Percentiles rank a stretch among this genome's conserved stretches.
Evolutionary conservation across 1,284 basidiomycete genomes (phyloP).

Genomic region (Apiotrichum laibachii): DNA sequence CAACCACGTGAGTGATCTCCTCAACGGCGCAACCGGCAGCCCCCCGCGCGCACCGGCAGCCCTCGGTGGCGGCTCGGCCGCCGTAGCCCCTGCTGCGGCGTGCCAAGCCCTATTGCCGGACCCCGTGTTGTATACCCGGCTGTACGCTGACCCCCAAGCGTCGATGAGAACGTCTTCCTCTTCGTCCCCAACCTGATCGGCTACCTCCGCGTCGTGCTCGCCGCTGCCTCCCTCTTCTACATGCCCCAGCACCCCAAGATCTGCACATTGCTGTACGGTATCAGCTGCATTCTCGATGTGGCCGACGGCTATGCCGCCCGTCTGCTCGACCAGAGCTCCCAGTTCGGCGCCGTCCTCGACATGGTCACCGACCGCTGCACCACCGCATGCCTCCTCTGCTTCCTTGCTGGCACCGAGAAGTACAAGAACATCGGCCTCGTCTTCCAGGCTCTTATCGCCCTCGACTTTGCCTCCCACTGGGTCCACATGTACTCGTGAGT

Average conservation of each 20-base stretch:
- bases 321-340: slow-evolving; percentile 80
- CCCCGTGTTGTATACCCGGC: neutral
- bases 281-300: slow-evolving; percentile 94
- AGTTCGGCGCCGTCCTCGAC: slow-evolving; percentile 96
- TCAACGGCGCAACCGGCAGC: too few relatives aligned
- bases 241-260: slow-evolving; percentile 94
- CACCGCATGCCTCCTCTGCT: slow-evolving; percentile 90
- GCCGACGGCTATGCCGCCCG: slow-evolving; percentile 95
- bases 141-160: slow-evolving; percentile 21
- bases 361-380: slow-evolving; percentile 99
- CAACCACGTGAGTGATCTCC: slow-evolving; percentile 34
- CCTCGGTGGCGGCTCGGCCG: too few relatives aligned
- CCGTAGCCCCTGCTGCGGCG: neutral
- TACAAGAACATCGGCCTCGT: slow-evolving; percentile 78
- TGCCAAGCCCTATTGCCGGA: neutral
- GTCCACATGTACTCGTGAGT: slow-evolving; percentile 99
- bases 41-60: too few relatives aligned
- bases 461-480: slow-evolving; percentile 98
- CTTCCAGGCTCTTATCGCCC: slow-evolving; percentile 93
- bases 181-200: slow-evolving; percentile 98
- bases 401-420: slow-evolving; percentile 69
- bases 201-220: slow-evolving; percentile 86
- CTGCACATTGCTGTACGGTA: slow-evolving; percentile 83
- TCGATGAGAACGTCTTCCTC: slow-evolving; percentile 82
- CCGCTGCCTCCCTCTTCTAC: slow-evolving; percentile 82